Evolutionary conservation across 352 stramenopile species (phyloP), one percentile per base, ranked within the genome.

Genomic region (Phytophthora idaei): DNA sequence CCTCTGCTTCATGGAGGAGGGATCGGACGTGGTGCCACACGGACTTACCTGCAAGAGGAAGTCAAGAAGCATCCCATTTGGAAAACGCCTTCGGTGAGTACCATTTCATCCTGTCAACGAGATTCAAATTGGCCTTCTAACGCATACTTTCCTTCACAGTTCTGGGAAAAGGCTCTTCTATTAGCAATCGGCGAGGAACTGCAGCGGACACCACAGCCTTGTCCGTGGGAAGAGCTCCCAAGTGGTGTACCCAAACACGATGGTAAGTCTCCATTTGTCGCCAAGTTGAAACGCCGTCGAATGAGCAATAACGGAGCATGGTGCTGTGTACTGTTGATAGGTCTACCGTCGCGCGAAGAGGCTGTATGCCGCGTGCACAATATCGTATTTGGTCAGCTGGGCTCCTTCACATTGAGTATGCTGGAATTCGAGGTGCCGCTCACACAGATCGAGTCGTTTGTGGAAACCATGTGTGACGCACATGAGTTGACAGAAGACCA

Each of bases 401-500:
- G 85, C 2, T 95, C 85, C 25, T 95, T 94, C 66, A 95, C 85
- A 7, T 57, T 95, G 51, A 95, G 87, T 57, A 95, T 95, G 87
- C 84, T 94, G 42, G 85, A 95, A 72, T 93, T 95, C 34, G 84
- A 94, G 28, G 85, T 95, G 15, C 80, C 85, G 5, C 76, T 92
- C 37, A 46, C 72, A 10, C 83, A 95, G 58, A 94, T 95, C 56
- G 76, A 93, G 57, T 92, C 86, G 21, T 95, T 94, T 53, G 83
- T 95, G 44, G 87, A 95, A 69, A 94, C 84, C 32, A 95, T 94
- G 84, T 93, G 87, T 69, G 87, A 94, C 61, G 87, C 87, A 6
- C 80, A 94, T 52, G 87, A 95, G 57, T 73, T 95, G 34, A 93
- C 87, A 0, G 87, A 95, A 60, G 85, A 95, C 54, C 87, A 95